Evolutionary conservation across 2,329 filamentous ascomycete species (phyloP).

Genomic region (Parascedosporium putredinis): DNA sequence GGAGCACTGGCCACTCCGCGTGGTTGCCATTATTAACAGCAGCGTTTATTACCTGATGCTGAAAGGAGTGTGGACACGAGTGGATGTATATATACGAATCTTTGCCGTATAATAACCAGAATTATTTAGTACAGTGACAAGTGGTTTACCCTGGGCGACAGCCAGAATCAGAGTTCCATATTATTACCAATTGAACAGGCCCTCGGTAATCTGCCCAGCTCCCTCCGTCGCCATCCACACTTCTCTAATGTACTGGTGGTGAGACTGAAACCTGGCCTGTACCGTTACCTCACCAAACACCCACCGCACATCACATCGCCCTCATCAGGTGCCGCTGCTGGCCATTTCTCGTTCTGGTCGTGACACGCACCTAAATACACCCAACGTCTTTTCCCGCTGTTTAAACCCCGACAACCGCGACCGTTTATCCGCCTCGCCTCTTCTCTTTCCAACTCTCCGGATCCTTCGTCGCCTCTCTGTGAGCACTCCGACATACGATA

Average conservation of each 20-base stretch:
- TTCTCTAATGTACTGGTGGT: neutral
- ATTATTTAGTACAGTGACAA: neutral
- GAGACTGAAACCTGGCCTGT: slow-evolving; percentile 4
- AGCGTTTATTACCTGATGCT: no score
- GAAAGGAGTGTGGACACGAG: no score
- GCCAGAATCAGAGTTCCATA: neutral
- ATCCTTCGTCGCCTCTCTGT: neutral
- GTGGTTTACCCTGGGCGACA: neutral
- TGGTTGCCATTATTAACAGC: no score
- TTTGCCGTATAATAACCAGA: no score
- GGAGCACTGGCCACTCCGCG: no score
- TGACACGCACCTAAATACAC: slow-evolving; percentile 2
- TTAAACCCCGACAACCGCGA: neutral
- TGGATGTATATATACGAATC: no score
- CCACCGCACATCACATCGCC: neutral
- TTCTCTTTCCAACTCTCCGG: neutral
- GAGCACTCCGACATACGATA: neutral
- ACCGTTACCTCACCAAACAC: neutral
- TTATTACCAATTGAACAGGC: neutral
- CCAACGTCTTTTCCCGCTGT: neutral
- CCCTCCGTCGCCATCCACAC: neutral
- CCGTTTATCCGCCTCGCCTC: neutral
- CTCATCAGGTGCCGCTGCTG: slow-evolving; percentile 2
- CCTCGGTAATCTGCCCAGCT: slow-evolving; percentile 1
- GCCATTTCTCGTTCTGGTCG: neutral